Base-by-base conservation (phyloP, 768 basidiomycete genomes). In the Hypholoma fasciculare region DNA sequence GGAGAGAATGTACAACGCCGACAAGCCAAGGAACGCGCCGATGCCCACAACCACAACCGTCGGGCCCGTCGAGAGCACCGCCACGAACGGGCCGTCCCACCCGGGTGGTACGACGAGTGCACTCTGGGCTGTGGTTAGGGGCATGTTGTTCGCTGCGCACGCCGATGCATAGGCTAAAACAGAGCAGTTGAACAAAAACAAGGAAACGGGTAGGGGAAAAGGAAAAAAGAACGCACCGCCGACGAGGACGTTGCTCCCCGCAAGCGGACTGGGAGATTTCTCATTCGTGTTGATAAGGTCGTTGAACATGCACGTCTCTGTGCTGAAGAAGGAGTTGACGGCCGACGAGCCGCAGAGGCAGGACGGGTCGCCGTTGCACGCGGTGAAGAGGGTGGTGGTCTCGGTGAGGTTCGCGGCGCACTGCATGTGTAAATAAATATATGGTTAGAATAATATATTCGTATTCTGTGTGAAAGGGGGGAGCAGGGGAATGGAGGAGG, bases 271-370 rank as follows among this genome's bases (percentile, higher is more conserved):
- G 9, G 80, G 76, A 56, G 76, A 71, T 20, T 68, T 75, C 55
- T 75, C 66, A 66, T 86, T 86, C 37, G 72, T 71, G 8, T 65
- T 64, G 61, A 92, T 79, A 26, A 90, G 72, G 56, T 74, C 72
- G 42, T 71, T 68, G 66, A 88, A 85, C 78, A 88, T 81, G 76
- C 89, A 92, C 64, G 86, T 83, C 69, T 92, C 81, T 72, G 89
- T 89, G 36, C 64, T 50, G 1, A 76, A 71, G 55, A 92, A 70
- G 1, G 72, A 62, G 1, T 68, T 56, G 34, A 83, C 76, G 3
- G 80, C 80, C 7, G 58, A 65, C 13, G 71, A 58, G 16, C 58
- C 64, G 75, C 90, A 92, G 23, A 89, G 76, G 67, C 89, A 91
- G 17, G 61, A 58, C 36, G 80, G 70, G 60, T 83, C 72, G 54